Evolutionary conservation across 2,329 filamentous ascomycete species (phyloP), one percentile per base, ranked within the genome.

Genomic region (Talaromyces sp.): DNA sequence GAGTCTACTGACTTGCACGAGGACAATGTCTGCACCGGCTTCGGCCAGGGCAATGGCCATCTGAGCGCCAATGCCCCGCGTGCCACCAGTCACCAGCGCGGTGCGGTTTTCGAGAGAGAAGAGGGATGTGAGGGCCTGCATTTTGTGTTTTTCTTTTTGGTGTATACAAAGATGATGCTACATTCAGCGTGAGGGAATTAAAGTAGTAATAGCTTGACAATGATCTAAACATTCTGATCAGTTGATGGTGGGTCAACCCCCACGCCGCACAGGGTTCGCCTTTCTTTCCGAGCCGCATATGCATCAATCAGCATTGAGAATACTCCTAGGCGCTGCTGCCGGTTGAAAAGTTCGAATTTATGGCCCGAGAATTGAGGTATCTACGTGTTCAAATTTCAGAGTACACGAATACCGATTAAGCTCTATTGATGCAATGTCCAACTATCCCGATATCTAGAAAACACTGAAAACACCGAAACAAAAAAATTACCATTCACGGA

Each of bases 401-500:
- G 41, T 46, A 24, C 24, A 46, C 4, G 19, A 19, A 21, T 46
- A 46, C 27, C 24, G 27, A 19, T 29, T 27, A 52, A 52, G 24
- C 9, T 52, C 49, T 52, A 29, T 52, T 29, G 24, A 52, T 26
- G 49, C 24, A 52, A 52, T 31, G 27, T 29, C 3, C 26, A 29
- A 52, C 17, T 27, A 52, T 19, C 14, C 26, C 24, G 24, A 52
- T 27, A n/a, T n/a, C 35, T 29, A 27, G 49, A 19, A 29, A 29
- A 13, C n/a, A 41, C 24, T 52, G 24, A 52, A 17, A 51, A 51
- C 19, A 27, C 21, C 35, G n/a, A n/a, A 29, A 17, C n/a, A 29
- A 38, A 38, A 26, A 7, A 43, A 54, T 56, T 78, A 90, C 88
- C 88, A 90, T 71, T 90, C 88, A 55, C 87, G 76, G 56, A 89